Base-by-base conservation (phyloP, 208 protist genomes). In the Acanthamoeba sp. region DNA sequence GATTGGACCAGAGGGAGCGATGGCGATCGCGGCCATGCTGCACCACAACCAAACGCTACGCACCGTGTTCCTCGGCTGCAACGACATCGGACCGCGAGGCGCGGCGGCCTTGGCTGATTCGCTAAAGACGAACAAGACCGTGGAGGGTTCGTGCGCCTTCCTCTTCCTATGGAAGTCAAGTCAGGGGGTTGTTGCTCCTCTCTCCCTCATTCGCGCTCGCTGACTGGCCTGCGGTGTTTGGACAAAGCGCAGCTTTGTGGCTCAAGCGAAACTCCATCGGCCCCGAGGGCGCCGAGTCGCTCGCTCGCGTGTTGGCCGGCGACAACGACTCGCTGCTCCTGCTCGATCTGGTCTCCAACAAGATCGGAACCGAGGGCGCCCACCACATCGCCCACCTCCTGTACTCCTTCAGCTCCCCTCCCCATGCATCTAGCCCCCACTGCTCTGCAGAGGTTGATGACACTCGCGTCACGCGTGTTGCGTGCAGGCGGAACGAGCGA, bases 51-150 rank as follows among this genome's bases (percentile, higher is more conserved):
- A 59, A 22, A 88, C 48, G 14, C 45, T 88, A 2, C 42, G 80
- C 1, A 88, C 80, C 18, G 80, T 88, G 20, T 88, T 88, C n/a
- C 85, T 91, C 14, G 85, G 85, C n/a, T 64, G 55, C 55, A 91
- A 91, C 59, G 55, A 73, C 40, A 91, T 91, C 34, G 85, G 85
- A 3, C 38, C 48, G 34, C 20, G 48, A 27, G 85, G 85, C 38
- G 85, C 85, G 14, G 12, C 38, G 22, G 85, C 85, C 22, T 36
- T 91, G 50, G 85, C 85, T 22, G 80, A 88, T 14, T 1, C 80
- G n/a, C 48, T 88, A 14, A 52, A 24, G 80, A 27, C 38, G 50
- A 88, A 88, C 45, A 29, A 16, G 7, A 88, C 80, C 32, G 80
- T 88, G 27, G 50, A 88, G n/a, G 80, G 80, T 62, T 29, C 42